Evolutionary conservation across 371 early-diverging fungal genomes (phyloP).

Genomic region (Syncephalastrum sp.): DNA sequence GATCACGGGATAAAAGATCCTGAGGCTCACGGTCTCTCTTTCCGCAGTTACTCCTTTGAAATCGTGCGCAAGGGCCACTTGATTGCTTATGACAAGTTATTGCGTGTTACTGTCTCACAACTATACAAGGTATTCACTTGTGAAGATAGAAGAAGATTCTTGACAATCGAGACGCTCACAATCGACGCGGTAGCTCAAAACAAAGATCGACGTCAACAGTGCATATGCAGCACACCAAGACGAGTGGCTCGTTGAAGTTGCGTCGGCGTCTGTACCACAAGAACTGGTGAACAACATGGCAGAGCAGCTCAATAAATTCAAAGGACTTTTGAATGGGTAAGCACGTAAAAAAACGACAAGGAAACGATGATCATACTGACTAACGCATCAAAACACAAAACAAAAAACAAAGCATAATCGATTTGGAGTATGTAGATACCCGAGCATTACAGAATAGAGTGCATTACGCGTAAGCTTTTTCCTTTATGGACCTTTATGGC

Average conservation of each 20-base stretch:
- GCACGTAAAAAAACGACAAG: constrained; percentile 1
- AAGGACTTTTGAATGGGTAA: constrained; percentile 43
- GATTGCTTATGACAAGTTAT: constrained; percentile 37
- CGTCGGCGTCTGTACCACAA: constrained; percentile 38
- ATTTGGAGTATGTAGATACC: constrained; percentile 50
- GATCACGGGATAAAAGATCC: too few relatives aligned
- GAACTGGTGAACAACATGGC: constrained; percentile 52
- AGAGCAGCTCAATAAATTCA: constrained; percentile 44
- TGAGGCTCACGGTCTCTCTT: not conserved
- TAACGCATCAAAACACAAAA: not conserved
- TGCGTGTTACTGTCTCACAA: constrained; percentile 40
- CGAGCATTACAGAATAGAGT: constrained; percentile 49
- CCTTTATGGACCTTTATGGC: too few relatives aligned
- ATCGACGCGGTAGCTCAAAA: constrained; percentile 23
- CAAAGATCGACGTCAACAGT: constrained; percentile 35
- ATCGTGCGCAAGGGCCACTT: constrained; percentile 45
- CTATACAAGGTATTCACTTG: constrained; percentile 33
- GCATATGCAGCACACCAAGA: constrained; percentile 26
- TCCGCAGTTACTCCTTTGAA: constrained; percentile 45
- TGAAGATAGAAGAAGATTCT: not conserved
- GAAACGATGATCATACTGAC: not conserved
- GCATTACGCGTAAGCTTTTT: constrained; percentile 28
- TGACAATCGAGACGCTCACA: not conserved
- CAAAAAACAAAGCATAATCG: constrained; percentile 28
- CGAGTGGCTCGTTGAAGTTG: constrained; percentile 47